Evolutionary conservation across 352 stramenopile species (phyloP), one percentile per base, ranked within the genome.

Genomic region (Globisporangium heterothallicum): DNA sequence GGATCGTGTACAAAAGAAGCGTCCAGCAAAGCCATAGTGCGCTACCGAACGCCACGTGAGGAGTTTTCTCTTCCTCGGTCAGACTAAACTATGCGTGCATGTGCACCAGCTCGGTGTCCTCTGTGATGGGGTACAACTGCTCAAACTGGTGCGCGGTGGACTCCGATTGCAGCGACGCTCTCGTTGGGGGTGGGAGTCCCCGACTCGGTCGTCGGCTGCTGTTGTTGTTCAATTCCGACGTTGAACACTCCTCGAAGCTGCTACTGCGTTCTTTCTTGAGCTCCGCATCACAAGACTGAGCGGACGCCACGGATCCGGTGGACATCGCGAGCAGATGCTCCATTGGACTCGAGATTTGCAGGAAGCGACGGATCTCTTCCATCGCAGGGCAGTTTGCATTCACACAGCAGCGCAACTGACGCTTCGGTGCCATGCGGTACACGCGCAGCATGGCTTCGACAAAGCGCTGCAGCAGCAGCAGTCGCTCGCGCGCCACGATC

Each of bases 341-440:
- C 32, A n/a, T n/a, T n/a, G 64, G 52, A 29, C 54, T 59, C 12
- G 40, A n/a, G 13, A 81, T 69, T 32, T 69, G 54, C 6, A 92
- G 51, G 58, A 92, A 90, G 2, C 24, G 38, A 30, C 69, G 60
- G 48, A 92, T 72, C 8, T 61, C 50, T 19, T 44, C 58, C 9
- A 86, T 56, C 16, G 82, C 50, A 13, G 45, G 32, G 49, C 78
- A 92, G 29, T 78, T 49, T 12, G 60, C 53, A 45, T 84, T 80
- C 38, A 83, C 63, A 45, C 81, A 92, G 44, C 66, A 74, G 13
- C 75, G 75, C 49, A 80, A 52, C 26, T 85, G 70, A 9, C 78
- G 75, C 26, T 70, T 72, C 0, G 67, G 56, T 0, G 72, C 63
- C 18, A 51, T 53, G 38, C 68, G 72, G 59, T 85, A 89, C 14